Conservation (phyloP, 768 basidiomycete genomes). For the Tylopilus rubrobrunneus region DNA sequence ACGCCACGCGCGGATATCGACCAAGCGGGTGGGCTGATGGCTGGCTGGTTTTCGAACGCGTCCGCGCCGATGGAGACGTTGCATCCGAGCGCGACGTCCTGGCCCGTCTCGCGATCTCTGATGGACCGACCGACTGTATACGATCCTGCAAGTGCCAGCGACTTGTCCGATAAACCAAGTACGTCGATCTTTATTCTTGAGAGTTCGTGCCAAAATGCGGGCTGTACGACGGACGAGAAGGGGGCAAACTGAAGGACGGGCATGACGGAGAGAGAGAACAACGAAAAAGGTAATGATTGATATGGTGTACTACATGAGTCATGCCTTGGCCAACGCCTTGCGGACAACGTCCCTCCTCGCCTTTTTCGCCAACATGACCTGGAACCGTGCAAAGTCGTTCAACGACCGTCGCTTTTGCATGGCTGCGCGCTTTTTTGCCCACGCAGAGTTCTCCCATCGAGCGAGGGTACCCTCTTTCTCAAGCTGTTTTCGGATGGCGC, state of each 20-base stretch:
- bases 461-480: conserved; percentile 80
- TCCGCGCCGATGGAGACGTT: conserved; percentile 63
- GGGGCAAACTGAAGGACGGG: conserved; percentile 85
- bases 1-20: conserved; percentile 56
- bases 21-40: conserved; percentile 42
- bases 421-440: conserved; percentile 85
- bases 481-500: conserved; percentile 77
- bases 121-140: conserved; percentile 72
- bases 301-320: not conserved
- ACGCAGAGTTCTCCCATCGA: conserved; percentile 86
- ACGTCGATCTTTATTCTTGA: conserved; percentile 88
- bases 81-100: conserved; percentile 68
- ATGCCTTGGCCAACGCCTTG: conserved; percentile 53
- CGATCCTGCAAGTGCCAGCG: conserved; percentile 57
- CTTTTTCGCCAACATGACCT: conserved; percentile 87
- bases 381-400: conserved; percentile 91
- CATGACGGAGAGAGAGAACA: conserved; percentile 25
- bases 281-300: not conserved
- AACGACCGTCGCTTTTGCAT: conserved; percentile 67
- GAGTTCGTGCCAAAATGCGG: conserved; percentile 91
- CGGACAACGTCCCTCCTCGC: conserved; percentile 72
- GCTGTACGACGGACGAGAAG: conserved; percentile 81
- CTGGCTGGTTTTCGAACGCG: conserved; percentile 46
- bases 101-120: conserved; percentile 71
- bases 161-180: conserved; percentile 73